phyloP scores from a whole-genome alignment of 139 green algal species.

The Tetraselmis chui region DNA sequence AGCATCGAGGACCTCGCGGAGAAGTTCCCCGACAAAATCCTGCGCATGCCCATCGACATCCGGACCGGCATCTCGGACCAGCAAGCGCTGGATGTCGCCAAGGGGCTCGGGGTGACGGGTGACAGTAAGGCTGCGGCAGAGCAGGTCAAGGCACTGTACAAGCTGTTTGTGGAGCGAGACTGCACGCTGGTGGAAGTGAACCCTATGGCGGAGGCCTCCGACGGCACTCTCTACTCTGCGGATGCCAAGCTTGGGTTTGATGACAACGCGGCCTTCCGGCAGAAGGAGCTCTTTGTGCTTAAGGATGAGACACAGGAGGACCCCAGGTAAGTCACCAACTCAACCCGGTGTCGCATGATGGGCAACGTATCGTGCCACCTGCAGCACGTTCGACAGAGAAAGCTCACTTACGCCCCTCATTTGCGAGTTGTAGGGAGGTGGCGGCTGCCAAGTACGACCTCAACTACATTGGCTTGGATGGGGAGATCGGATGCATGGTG shows the following conservation, averaged over 20 bases:
- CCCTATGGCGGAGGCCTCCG: neutral
- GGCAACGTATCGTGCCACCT: too few relatives aligned
- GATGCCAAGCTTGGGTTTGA: neutral
- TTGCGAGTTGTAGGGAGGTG: too few relatives aligned
- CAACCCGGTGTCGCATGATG: too few relatives aligned
- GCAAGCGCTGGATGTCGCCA: too few relatives aligned
- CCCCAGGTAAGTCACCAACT: neutral
- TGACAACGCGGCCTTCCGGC: neutral
- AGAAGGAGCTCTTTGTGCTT: neutral
- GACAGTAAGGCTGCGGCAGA: too few relatives aligned
- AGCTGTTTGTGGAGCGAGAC: neutral
- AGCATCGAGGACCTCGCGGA: neutral
- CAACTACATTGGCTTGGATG: neutral
- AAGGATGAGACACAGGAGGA: neutral
- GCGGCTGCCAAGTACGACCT: neutral
- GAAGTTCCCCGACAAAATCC: neutral
- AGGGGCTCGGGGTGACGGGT: too few relatives aligned
- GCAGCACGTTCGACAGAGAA: too few relatives aligned
- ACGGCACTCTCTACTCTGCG: neutral
- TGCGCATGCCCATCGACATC: neutral
- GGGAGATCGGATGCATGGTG: neutral
- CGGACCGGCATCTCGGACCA: too few relatives aligned
- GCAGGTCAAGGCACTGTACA: too few relatives aligned
- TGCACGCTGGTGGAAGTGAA: neutral
- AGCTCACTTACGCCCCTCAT: too few relatives aligned